These are phyloP conservation scores for Styphnolobium japonicum DNA, from an alignment of 306 rosid species.

Conservation along the genomic window DNA sequence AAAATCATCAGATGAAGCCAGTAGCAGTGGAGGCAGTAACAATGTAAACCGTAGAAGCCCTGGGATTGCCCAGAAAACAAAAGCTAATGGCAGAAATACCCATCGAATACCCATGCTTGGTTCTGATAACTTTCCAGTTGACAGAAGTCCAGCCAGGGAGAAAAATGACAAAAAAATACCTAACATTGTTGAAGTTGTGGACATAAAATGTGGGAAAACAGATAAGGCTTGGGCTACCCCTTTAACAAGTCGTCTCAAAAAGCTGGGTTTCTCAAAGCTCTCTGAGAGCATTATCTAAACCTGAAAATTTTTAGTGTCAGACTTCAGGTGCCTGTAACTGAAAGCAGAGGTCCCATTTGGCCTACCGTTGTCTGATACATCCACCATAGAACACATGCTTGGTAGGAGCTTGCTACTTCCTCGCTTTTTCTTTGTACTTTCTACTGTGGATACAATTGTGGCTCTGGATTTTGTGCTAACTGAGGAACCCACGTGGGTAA, in stretches of 20 bases:
- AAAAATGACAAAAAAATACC: slow-evolving; percentile 59
- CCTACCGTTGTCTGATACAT: slow-evolving; percentile 51
- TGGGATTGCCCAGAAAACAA: slow-evolving; percentile 48
- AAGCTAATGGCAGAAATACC: slow-evolving; percentile 45
- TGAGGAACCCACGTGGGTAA: slow-evolving; percentile 37
- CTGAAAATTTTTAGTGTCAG: slow-evolving; percentile 50
- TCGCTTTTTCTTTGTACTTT: slow-evolving; percentile 58
- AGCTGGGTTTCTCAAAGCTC: slow-evolving; percentile 82
- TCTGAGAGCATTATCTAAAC: slow-evolving; percentile 73
- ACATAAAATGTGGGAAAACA: slow-evolving; percentile 69
- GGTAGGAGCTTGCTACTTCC: slow-evolving; percentile 52
- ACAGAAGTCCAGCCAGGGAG: slow-evolving; percentile 48
- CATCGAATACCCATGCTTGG: slow-evolving; percentile 73
- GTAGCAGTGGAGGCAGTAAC: slow-evolving; percentile 58
- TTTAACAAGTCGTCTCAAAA: slow-evolving; percentile 66
- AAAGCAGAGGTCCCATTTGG: slow-evolving; percentile 46
- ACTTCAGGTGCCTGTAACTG: slow-evolving; percentile 62
- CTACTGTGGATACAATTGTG: slow-evolving; percentile 29
- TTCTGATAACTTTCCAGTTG: slow-evolving; percentile 42
- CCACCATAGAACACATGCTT: slow-evolving; percentile 64
- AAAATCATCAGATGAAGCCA: slow-evolving; percentile 60
- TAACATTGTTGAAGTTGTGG: slow-evolving; percentile 79
- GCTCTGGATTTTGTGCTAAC: slow-evolving; percentile 38
- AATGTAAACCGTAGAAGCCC: slow-evolving; percentile 34
- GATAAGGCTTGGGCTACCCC: slow-evolving; percentile 81